Evolutionary conservation across 2,329 filamentous ascomycete genomes (phyloP).

Genomic region (Fusarium oxysporum): DNA sequence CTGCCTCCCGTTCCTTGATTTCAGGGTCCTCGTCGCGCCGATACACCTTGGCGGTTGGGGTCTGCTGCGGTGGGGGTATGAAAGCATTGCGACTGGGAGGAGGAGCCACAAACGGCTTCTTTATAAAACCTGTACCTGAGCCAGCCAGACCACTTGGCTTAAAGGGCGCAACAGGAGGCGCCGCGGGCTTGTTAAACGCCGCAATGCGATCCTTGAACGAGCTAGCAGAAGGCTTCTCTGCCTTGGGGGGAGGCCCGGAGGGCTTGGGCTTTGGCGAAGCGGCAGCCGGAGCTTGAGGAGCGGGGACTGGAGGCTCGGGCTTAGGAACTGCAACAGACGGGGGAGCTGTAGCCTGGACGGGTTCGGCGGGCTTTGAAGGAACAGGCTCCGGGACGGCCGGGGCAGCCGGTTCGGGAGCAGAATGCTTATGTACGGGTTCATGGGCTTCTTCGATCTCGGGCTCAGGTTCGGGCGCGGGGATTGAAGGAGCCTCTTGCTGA

Average conservation of each 20-base stretch:
- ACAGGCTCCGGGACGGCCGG: conserved; percentile 45
- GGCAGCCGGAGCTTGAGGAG: conserved; percentile 44
- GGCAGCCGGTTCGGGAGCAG: conserved; percentile 52
- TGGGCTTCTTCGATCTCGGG: conserved; percentile 52
- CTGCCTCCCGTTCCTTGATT: conserved; percentile 72
- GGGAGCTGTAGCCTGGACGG: conserved; percentile 47
- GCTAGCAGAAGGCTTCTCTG: conserved; percentile 78
- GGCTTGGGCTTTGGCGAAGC: conserved; percentile 54
- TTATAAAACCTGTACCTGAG: conserved; percentile 78
- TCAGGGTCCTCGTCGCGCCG: conserved; percentile 88
- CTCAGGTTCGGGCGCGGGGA: conserved; percentile 51
- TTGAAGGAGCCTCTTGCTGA: conserved; percentile 49
- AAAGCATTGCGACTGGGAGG: conserved; percentile 94
- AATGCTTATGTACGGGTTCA: conserved; percentile 47
- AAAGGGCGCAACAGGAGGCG: conserved; percentile 88
- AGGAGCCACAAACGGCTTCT: conserved; percentile 96
- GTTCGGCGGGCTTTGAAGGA: conserved; percentile 50
- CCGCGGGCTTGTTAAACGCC: conserved; percentile 92
- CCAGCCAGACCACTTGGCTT: conserved; percentile 76
- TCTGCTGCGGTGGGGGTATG: conserved; percentile 79
- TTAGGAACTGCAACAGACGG: conserved; percentile 41
- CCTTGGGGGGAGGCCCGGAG: conserved; percentile 72
- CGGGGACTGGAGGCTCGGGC: conserved; percentile 49
- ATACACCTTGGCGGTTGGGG: conserved; percentile 80
- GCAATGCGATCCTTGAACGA: conserved; percentile 97